Conservation (phyloP, 164 flowering plant genomes). For the Macadamia integrifolia region DNA sequence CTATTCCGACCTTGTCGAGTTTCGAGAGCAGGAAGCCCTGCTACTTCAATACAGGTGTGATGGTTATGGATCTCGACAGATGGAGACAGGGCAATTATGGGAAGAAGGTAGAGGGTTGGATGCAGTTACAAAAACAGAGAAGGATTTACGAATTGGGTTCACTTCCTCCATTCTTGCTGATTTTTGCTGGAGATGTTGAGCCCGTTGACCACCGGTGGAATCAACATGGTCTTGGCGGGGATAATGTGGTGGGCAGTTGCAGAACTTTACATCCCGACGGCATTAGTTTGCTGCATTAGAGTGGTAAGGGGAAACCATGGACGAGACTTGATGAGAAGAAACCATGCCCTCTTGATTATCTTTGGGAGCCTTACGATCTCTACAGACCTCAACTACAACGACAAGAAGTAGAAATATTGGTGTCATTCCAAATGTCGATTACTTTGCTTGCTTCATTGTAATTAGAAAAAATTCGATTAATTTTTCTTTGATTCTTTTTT, state of each 20-base stretch:
- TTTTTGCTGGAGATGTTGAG: constrained; percentile 25
- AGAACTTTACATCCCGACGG: too few species aligned
- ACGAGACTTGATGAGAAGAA: constrained; percentile 47
- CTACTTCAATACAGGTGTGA: constrained; percentile 84
- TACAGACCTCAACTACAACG: constrained; percentile 21
- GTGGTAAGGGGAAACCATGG: constrained; percentile 74
- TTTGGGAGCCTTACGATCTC: constrained; percentile 80
- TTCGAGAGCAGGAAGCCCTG: constrained; percentile 51
- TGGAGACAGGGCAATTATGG: constrained; percentile 62
- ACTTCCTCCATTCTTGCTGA: too few species aligned
- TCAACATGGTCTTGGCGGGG: constrained; percentile 87
- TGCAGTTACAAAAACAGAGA: constrained; percentile 44
- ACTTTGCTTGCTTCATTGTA: background rate
- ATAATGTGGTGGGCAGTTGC: constrained; percentile 58
- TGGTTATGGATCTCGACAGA: constrained; percentile 70
- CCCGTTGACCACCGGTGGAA: constrained; percentile 78
- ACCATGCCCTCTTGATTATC: constrained; percentile 60
- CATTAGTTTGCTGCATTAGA: too few species aligned
- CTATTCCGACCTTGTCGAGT: constrained; percentile 40
- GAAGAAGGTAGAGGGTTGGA: constrained; percentile 61
- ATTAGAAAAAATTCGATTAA: constrained; percentile 10
- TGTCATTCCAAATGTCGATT: background rate
- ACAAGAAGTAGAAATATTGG: background rate
- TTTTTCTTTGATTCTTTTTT: constrained; percentile 9
- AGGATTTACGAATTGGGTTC: too few species aligned